Base-by-base conservation (phyloP, 2,329 filamentous ascomycete species). In the Microcyclosporella mali region DNA sequence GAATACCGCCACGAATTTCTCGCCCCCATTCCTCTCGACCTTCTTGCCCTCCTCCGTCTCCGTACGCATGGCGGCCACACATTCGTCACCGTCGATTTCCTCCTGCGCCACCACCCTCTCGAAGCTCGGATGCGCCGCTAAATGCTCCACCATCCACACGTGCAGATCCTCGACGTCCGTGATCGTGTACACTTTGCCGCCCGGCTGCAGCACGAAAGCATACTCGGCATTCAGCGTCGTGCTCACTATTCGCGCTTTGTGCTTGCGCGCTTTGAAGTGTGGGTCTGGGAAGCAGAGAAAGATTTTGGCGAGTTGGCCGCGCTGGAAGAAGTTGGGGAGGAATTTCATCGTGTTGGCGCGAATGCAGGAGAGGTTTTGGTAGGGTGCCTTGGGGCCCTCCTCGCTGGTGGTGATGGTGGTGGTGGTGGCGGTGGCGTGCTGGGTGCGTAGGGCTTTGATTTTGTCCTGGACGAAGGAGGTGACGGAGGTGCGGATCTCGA, bases 261-360 rank as follows among this genome's bases (percentile, higher is more conserved):
- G 92, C 67, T 98, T 98, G 50, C 90, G 79, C 10, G 87, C 81
- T 69, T 98, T 98, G 74, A 98, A 98, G 67, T 98, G 92, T 46
- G 92, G 92, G 60, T 98, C 92, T 0, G 92, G 92, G 63, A 98
- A 98, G 71, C 92, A 98, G 57, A 98, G 85, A 66, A 98, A 98
- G 61, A 97, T 86, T 62, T 94, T 94, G 50, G 76, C 78, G 11
- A 98, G 78, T 63, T 95, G 89, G 11, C 70, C 73, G 58, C 82
- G 85, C 41, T 69, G 71, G 73, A 98, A 97, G 73, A 95, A 95
- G 63, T 98, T 97, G 49, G 94, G 90, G n/a, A 98, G 73, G 66
- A 97, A 98, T 65, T 98, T 98, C 92, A 98, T 98, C 4, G 88
- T 87, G 70, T 98, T 98, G 53, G 87, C 86, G 49, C 92, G 83